These are phyloP conservation scores for Neofusicoccum ribis DNA, from an alignment of 2,329 filamentous ascomycete species.

Conservation along the genomic window DNA sequence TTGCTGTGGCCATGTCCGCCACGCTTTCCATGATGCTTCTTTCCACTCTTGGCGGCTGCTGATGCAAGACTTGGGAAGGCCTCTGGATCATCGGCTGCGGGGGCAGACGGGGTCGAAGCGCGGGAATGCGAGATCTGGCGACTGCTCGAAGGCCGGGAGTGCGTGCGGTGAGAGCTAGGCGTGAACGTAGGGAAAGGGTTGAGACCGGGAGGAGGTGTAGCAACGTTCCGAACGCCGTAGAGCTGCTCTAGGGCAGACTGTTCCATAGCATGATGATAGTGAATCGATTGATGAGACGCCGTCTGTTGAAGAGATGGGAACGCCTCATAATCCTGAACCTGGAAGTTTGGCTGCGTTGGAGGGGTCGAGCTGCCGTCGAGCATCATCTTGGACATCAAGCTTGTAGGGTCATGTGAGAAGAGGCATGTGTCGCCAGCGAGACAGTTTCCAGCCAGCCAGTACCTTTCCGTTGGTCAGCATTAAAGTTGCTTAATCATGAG, in stretches of 20 bases:
- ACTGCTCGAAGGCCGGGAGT: slow-evolving; percentile 82
- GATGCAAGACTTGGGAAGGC: slow-evolving; percentile 90
- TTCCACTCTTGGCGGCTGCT: slow-evolving; percentile 70
- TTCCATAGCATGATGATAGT: slow-evolving; percentile 41
- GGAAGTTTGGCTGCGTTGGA: slow-evolving; percentile 67
- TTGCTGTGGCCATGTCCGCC: slow-evolving; percentile 70
- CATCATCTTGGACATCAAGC: slow-evolving; percentile 77
- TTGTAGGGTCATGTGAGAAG: slow-evolving; percentile 92
- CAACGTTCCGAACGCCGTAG: slow-evolving; percentile 37
- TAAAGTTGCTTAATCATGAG: background rate
- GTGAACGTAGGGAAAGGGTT: slow-evolving; percentile 62
- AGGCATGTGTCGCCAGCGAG: slow-evolving; percentile 91
- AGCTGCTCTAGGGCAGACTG: slow-evolving; percentile 45
- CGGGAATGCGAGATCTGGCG: slow-evolving; percentile 60
- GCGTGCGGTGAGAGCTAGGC: slow-evolving; percentile 61
- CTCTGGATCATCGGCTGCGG: slow-evolving; percentile 88
- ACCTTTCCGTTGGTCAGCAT: slow-evolving; percentile 54
- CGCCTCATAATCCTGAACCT: slow-evolving; percentile 78
- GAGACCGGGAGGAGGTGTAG: slow-evolving; percentile 68
- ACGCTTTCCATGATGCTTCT: slow-evolving; percentile 92
- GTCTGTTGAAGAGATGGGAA: slow-evolving; percentile 72
- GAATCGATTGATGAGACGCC: slow-evolving; percentile 43
- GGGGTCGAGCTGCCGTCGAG: slow-evolving; percentile 69
- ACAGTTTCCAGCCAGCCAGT: slow-evolving; percentile 95
- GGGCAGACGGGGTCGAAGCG: slow-evolving; percentile 64